Conservation (phyloP, 441 rosid species). For the Viola pubescens region DNA sequence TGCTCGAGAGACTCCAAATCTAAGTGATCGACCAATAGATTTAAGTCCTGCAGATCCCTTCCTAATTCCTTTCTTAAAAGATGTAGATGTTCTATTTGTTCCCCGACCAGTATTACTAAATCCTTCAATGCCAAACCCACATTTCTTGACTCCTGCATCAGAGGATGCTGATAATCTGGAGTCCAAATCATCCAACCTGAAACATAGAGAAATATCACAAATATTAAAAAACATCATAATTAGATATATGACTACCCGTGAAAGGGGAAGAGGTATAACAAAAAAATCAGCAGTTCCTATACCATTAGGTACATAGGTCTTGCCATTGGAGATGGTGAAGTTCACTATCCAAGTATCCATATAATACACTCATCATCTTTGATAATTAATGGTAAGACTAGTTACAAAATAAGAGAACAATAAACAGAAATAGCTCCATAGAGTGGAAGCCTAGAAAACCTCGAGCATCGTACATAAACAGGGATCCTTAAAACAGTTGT, state of each 20-base stretch:
- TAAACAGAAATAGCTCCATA: no score
- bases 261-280: neutral
- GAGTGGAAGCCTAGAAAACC: no score
- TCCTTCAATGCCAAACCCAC: constrained; percentile 67
- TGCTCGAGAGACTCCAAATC: constrained; percentile 81
- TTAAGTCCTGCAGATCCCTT: constrained; percentile 92
- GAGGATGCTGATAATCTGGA: constrained; percentile 66
- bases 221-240: no score
- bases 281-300: constrained; percentile 8
- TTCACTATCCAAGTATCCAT: no score
- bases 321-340: no score
- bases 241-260: no score
- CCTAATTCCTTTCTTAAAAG: constrained; percentile 69
- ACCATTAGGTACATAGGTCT: no score
- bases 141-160: constrained; percentile 47
- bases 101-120: constrained; percentile 39
- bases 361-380: no score
- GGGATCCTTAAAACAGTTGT: no score
- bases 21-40: constrained; percentile 85
- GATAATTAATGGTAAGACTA: no score
- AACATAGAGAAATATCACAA: neutral
- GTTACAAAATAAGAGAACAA: no score
- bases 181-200: constrained; percentile 92
- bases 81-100: constrained; percentile 45
- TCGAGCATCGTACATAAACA: no score